Evolutionary conservation across 108 stramenopile genomes (phyloP).

Genomic region (Fragilaria crotonensis): DNA sequence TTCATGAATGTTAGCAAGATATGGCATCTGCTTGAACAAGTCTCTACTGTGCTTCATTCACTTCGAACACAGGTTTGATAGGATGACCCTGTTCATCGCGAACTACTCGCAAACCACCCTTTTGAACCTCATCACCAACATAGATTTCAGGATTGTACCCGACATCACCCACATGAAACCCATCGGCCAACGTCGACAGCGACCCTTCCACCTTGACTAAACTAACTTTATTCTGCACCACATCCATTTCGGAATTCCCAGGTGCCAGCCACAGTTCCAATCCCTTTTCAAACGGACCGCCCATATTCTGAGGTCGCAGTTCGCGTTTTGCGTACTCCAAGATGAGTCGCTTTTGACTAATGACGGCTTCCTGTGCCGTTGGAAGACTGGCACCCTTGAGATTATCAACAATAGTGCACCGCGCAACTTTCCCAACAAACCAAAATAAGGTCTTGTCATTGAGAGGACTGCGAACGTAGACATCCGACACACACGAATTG

Average conservation of each 20-base stretch:
- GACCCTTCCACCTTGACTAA: constrained; percentile 48
- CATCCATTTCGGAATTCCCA: constrained; percentile 81
- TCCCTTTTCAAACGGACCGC: constrained; percentile 41
- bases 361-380: constrained; percentile 31
- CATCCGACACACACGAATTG: constrained; percentile 32
- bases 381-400: constrained; percentile 20
- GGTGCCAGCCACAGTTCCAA: constrained; percentile 78
- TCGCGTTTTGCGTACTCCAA: constrained; percentile 71
- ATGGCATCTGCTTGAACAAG: no score
- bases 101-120: constrained; percentile 68
- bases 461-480: constrained; percentile 61
- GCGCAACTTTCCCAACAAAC: constrained; percentile 75
- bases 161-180: constrained; percentile 45
- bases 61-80: constrained; percentile 63
- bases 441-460: constrained; percentile 55
- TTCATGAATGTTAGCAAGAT: no score
- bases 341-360: constrained; percentile 75
- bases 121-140: constrained; percentile 64
- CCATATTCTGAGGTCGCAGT: constrained; percentile 71
- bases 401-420: constrained; percentile 9
- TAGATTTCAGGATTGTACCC: constrained; percentile 86
- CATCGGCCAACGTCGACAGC: constrained; percentile 34
- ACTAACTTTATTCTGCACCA: constrained; percentile 60
- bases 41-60: constrained; percentile 25
- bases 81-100: constrained; percentile 55